A percentile compares a stretch with the other conserved stretches of the same genome.
Conservation (phyloP, 441 rosid species). For the Caryocar brasiliense region DNA sequence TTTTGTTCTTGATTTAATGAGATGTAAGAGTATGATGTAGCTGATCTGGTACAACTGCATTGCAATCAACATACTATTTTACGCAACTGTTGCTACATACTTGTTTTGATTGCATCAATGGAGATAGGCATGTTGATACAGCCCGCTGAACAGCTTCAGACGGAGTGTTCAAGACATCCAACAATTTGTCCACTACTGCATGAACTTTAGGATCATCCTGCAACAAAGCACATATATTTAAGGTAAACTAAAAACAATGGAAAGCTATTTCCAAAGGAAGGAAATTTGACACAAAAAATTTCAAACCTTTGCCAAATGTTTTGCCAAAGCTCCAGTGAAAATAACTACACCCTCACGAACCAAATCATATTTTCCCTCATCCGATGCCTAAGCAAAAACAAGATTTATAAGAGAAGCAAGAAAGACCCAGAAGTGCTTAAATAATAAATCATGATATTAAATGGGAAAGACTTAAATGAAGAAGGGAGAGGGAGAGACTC, state of each 20-base stretch:
- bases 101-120: conserved; percentile 70
- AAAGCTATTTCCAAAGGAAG: conserved; percentile 2
- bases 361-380: conserved; percentile 90
- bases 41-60: not conserved
- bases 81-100: conserved; percentile 35
- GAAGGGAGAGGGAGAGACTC: not conserved
- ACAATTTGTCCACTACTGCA: conserved; percentile 82
- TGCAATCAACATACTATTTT: conserved; percentile 2
- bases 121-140: conserved; percentile 84
- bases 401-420: too few relatives aligned
- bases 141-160: conserved; percentile 99
- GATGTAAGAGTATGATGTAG: too few relatives aligned
- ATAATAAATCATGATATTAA: too few relatives aligned
- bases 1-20: too few relatives aligned
- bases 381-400: conserved; percentile 55
- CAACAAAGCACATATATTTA: conserved; percentile 14
- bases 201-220: conserved; percentile 99
- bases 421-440: too few relatives aligned
- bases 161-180: conserved; percentile 95
- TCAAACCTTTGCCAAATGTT: conserved; percentile 76
- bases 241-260: conserved; percentile 3
- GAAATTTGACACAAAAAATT: conserved; percentile 4
- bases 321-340: conserved; percentile 94
- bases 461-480: too few relatives aligned
- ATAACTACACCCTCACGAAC: conserved; percentile 99